Evolutionary conservation across 768 basidiomycete genomes (phyloP).

Genomic region (Obba rivulosa): DNA sequence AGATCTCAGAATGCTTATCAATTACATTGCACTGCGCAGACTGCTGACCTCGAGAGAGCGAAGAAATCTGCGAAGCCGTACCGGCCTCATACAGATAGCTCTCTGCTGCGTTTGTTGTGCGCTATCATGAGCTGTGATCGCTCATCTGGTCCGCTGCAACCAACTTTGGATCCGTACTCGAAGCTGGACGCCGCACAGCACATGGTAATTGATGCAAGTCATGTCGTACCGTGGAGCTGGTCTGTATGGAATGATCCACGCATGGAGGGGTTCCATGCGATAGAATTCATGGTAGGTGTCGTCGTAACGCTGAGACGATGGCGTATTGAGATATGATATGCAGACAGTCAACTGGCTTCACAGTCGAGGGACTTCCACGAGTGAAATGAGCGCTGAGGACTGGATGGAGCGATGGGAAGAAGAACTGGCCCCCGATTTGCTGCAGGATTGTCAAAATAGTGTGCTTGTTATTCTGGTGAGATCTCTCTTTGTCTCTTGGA

Average conservation of each 20-base stretch:
- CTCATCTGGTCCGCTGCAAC: constrained; percentile 1
- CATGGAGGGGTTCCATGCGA: constrained; percentile 41
- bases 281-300: constrained; percentile 42
- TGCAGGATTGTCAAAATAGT: neutral
- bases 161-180: constrained; percentile 10
- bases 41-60: neutral
- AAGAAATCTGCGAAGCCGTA: constrained; percentile 19
- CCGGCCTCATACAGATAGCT: constrained; percentile 42
- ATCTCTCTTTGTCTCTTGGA: neutral
- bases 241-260: constrained; percentile 52
- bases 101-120: constrained; percentile 41
- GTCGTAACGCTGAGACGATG: neutral
- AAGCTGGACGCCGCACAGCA: constrained; percentile 38
- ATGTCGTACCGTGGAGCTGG: constrained; percentile 62
- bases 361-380: neutral
- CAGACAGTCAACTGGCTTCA: constrained; percentile 10
- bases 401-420: neutral
- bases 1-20: no score
- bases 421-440: neutral
- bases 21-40: neutral
- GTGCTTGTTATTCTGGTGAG: constrained; percentile 2
- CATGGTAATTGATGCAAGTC: constrained; percentile 34
- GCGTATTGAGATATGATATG: neutral
- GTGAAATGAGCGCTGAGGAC: neutral
- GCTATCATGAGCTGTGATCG: constrained; percentile 30